phyloP scores from a whole-genome alignment of 2,329 filamentous ascomycete genomes.

The Sporothrix globosa region DNA sequence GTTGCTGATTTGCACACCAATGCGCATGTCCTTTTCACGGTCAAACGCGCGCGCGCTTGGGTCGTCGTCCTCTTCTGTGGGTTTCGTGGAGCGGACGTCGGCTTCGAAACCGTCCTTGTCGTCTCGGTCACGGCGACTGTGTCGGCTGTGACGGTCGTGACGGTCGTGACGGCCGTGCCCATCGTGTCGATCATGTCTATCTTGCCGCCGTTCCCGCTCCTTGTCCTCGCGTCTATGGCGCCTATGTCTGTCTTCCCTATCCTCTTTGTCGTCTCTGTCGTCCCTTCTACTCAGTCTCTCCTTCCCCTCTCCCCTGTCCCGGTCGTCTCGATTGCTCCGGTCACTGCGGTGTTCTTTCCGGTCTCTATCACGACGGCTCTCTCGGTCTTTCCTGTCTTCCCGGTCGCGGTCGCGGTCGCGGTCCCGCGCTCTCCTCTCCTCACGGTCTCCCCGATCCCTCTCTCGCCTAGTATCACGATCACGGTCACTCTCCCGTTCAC shows the following conservation, averaged over 20 bases:
- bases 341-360: background rate
- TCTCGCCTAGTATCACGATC: background rate
- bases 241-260: constrained; percentile 18
- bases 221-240: constrained; percentile 12
- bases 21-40: constrained; percentile 88
- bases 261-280: constrained; percentile 11
- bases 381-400: background rate
- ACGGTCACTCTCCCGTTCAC: background rate
- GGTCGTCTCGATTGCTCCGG: constrained; percentile 11
- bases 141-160: background rate
- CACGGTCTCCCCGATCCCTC: background rate
- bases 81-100: background rate
- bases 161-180: background rate
- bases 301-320: constrained; percentile 11
- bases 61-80: constrained; percentile 72
- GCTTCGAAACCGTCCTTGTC: constrained; percentile 41
- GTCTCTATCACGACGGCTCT: constrained; percentile 8
- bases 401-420: background rate
- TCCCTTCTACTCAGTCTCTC: background rate
- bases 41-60: constrained; percentile 89
- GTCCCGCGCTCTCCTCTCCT: background rate
- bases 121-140: background rate
- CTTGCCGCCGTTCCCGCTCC: constrained; percentile 3
- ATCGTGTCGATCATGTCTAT: constrained; percentile 12
- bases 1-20: constrained; percentile 70